phyloP scores from a whole-genome alignment of 192 early-diverging fungal species.

The Linderina pennispora region DNA sequence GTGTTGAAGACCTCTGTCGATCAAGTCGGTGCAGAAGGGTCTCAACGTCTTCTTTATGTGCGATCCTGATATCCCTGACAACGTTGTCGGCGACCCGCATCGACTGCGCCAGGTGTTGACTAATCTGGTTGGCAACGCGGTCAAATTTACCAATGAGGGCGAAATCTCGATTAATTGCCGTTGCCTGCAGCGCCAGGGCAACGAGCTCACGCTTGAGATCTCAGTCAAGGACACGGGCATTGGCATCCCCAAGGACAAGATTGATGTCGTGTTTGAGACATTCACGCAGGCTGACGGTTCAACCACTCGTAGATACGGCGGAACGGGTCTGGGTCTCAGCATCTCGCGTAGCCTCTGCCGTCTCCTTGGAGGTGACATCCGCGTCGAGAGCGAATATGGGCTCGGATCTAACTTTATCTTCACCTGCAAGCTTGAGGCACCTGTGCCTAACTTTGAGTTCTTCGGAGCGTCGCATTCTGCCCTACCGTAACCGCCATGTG shows the following conservation, averaged over 20 bases:
- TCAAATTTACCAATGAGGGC: conserved; percentile 79
- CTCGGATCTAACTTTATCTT: conserved; percentile 75
- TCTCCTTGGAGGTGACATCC: conserved; percentile 72
- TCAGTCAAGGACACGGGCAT: conserved; percentile 79
- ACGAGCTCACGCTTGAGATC: conserved; percentile 55
- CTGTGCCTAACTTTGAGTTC: conserved; percentile 18
- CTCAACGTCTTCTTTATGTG: conserved; percentile 61
- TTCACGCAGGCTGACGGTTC: conserved; percentile 81
- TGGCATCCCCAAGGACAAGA: conserved; percentile 74
- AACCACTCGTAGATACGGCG: conserved; percentile 79
- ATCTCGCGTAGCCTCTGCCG: conserved; percentile 75
- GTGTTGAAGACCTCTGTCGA: conserved; percentile 66
- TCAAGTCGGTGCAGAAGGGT: conserved; percentile 70
- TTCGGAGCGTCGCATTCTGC: conserved; percentile 46
- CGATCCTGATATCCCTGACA: conserved; percentile 62
- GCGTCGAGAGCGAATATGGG: conserved; percentile 69
- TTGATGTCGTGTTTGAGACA: conserved; percentile 69
- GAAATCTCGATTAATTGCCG: conserved; percentile 56
- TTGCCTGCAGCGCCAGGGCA: conserved; percentile 23
- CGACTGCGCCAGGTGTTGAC: conserved; percentile 74
- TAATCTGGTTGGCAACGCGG: conserved; percentile 77
- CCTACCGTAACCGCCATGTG: conserved; percentile 59
- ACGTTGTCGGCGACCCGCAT: conserved; percentile 67
- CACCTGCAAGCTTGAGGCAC: conserved; percentile 53
- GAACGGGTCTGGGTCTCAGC: conserved; percentile 79